Conservation (phyloP, 1,284 basidiomycete genomes). For the Dichomitus squalens region DNA sequence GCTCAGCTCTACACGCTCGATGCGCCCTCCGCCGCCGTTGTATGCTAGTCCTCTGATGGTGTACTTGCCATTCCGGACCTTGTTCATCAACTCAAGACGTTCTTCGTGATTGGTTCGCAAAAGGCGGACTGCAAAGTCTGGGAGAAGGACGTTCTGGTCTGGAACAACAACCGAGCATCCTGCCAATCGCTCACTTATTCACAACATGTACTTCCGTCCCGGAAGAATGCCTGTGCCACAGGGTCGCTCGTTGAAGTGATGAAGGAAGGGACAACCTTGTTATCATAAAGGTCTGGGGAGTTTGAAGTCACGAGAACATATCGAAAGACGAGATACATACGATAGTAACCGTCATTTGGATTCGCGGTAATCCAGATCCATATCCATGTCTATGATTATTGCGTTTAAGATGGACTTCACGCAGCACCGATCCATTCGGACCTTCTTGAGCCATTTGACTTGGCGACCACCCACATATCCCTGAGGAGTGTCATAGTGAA, state of each 20-base stretch:
- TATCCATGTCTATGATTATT: not conserved
- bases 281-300: constrained; percentile 27
- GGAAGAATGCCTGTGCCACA: constrained; percentile 21
- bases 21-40: constrained; percentile 24
- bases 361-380: constrained; percentile 26
- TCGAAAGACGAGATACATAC: constrained; percentile 8
- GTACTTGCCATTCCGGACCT: constrained; percentile 11
- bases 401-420: not conserved
- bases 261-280: constrained; percentile 28
- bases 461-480: constrained; percentile 31
- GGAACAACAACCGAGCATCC: not conserved
- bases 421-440: not conserved
- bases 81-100: constrained; percentile 5
- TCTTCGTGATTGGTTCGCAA: constrained; percentile 27
- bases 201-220: constrained; percentile 25
- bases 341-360: constrained; percentile 27
- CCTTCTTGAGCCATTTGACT: constrained; percentile 30
- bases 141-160: too few species aligned
- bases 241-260: constrained; percentile 26
- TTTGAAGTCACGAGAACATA: not conserved
- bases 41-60: constrained; percentile 26
- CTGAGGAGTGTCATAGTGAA: not conserved
- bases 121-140: constrained; percentile 28
- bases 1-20: constrained; percentile 28
- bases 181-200: constrained; percentile 16